phyloP scores from a whole-genome alignment of 1,284 basidiomycete genomes.

The Vanrija pseudolonga region DNA sequence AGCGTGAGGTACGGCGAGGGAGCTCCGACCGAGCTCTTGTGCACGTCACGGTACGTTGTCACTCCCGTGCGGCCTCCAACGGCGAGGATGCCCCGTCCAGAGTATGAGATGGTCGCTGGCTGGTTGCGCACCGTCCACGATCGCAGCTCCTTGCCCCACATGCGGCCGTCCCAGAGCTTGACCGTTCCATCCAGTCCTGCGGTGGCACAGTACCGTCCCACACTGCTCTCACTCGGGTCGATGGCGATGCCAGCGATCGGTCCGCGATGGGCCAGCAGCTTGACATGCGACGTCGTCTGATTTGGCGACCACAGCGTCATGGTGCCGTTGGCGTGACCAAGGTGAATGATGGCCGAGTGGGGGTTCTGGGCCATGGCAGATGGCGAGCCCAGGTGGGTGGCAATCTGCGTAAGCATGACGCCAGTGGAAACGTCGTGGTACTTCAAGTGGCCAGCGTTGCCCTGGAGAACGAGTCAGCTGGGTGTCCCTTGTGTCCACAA shows the following conservation, averaged over 20 bases:
- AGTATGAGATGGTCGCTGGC: slow-evolving; percentile 51
- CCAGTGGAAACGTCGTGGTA: slow-evolving; percentile 98
- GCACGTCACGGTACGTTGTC: slow-evolving; percentile 58
- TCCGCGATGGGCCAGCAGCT: slow-evolving; percentile 84
- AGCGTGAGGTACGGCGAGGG: slow-evolving; percentile 66
- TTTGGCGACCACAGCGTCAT: slow-evolving; percentile 97
- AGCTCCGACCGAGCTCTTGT: slow-evolving; percentile 3
- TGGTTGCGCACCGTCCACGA: slow-evolving; percentile 67
- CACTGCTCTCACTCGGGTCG: slow-evolving; percentile 65
- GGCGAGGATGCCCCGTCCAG: slow-evolving; percentile 73
- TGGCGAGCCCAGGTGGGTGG: slow-evolving; percentile 85
- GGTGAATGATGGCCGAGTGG: slow-evolving; percentile 86
- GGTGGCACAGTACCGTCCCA: slow-evolving; percentile 87
- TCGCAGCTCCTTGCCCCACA: slow-evolving; percentile 82
- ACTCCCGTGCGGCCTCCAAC: slow-evolving; percentile 76
- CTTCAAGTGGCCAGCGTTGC: slow-evolving; percentile 83
- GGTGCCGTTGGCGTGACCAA: slow-evolving; percentile 78
- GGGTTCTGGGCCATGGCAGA: slow-evolving; percentile 85
- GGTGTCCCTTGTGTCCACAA: background rate
- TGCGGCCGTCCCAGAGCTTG: slow-evolving; percentile 93
- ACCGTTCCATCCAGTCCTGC: slow-evolving; percentile 82
- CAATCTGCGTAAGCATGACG: slow-evolving; percentile 76
- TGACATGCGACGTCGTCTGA: slow-evolving; percentile 82
- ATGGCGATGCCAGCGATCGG: slow-evolving; percentile 78
- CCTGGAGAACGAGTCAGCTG: slow-evolving; percentile 53